phyloP scores from a whole-genome alignment of 371 early-diverging fungal genomes.

The Actinomucor elegans region DNA sequence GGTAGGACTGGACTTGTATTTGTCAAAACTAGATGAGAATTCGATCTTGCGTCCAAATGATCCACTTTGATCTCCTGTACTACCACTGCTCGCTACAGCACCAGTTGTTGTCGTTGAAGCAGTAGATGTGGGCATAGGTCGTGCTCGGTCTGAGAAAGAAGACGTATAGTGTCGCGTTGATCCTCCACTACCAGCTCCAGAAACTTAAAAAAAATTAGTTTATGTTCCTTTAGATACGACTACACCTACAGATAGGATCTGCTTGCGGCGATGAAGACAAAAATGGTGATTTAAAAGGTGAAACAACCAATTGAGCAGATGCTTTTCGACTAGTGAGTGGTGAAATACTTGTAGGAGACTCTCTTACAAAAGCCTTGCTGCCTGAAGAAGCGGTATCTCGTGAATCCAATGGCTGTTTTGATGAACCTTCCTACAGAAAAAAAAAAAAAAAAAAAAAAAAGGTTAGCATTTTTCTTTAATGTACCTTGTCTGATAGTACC shows the following conservation, averaged over 20 bases:
- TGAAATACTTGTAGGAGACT: neutral
- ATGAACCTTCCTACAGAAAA: too few relatives aligned
- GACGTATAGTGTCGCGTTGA: constrained; percentile 1
- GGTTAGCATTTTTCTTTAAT: too few relatives aligned
- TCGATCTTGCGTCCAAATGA: constrained; percentile 30
- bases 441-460: too few relatives aligned
- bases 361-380: too few relatives aligned
- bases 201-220: constrained; percentile 20
- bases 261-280: constrained; percentile 59
- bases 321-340: constrained; percentile 11
- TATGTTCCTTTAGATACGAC: neutral
- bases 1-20: constrained; percentile 28
- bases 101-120: neutral
- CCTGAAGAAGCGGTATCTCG: too few relatives aligned
- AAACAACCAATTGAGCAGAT: constrained; percentile 41
- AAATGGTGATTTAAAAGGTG: constrained; percentile 77
- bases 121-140: too few relatives aligned
- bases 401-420: too few relatives aligned
- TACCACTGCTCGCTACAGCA: neutral
- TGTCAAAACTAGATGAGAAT: constrained; percentile 40
- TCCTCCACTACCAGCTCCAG: constrained; percentile 7
- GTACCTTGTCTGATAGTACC: too few relatives aligned
- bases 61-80: constrained; percentile 8
- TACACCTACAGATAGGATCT: constrained; percentile 32
- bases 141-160: neutral